Percentiles rank a stretch among this genome's conserved stretches.
Conservation (phyloP, 2,329 filamentous ascomycete species). For the Stachybotrys chartarum region DNA sequence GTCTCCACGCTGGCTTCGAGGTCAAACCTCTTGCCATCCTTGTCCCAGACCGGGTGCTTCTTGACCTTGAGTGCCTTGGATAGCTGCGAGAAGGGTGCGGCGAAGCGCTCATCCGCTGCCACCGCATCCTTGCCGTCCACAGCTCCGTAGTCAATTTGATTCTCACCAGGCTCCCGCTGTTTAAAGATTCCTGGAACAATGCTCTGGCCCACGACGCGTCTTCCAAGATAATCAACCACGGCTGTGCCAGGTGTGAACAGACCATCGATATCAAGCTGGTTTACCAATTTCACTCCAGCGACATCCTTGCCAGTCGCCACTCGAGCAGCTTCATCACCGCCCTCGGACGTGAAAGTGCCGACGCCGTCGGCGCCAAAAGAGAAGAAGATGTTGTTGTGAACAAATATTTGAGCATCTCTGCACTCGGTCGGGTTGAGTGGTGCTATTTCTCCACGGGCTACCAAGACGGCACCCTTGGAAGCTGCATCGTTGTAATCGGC, state of each 20-base stretch:
- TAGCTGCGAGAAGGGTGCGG: slow-evolving; percentile 77
- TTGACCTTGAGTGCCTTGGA: slow-evolving; percentile 89
- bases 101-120: slow-evolving; percentile 82
- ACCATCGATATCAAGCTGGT: slow-evolving; percentile 91
- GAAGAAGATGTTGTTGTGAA: slow-evolving; percentile 99
- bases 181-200: slow-evolving; percentile 99
- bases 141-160: slow-evolving; percentile 97
- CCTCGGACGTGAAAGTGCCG: slow-evolving; percentile 92
- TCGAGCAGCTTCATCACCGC: slow-evolving; percentile 90
- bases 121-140: slow-evolving; percentile 96
- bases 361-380: slow-evolving; percentile 97
- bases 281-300: slow-evolving; percentile 86
- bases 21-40: slow-evolving; percentile 83
- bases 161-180: slow-evolving; percentile 93
- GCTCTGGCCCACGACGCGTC: slow-evolving; percentile 93
- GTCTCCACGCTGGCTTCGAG: slow-evolving; percentile 95
- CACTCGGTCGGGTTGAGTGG: slow-evolving; percentile 92
- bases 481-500: slow-evolving; percentile 97
- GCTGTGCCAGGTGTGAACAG: slow-evolving; percentile 94
- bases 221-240: slow-evolving; percentile 93
- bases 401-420: slow-evolving; percentile 92
- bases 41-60: slow-evolving; percentile 96
- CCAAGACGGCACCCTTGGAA: slow-evolving; percentile 81
- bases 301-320: slow-evolving; percentile 97
- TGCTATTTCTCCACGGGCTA: slow-evolving; percentile 86